Base-by-base conservation (phyloP, 495 filamentous ascomycete species). In the Penicillium atrosanguineum region DNA sequence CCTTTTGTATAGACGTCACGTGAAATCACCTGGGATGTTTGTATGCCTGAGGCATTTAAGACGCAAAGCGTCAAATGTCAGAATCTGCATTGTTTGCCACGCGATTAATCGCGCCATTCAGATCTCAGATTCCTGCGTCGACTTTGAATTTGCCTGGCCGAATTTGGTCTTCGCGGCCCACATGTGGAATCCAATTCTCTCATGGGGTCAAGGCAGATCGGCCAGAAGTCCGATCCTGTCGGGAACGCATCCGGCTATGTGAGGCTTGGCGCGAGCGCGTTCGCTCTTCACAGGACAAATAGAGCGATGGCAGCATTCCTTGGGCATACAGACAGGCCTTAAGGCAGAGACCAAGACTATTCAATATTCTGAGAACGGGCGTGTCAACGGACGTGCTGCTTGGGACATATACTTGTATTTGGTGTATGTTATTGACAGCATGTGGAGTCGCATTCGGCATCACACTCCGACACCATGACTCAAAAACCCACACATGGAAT, bases 141-240 rank as follows among this genome's bases (percentile, higher is more conserved):
- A 9, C 28, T 31, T 7, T 15, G 31, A 14, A 34, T 8, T 34
- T 34, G 31, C 31, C 31, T 34, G 31, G 11, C 31, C 31, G 12
- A 4, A 34, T 34, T 12, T 1, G 31, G 31, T 34, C 7, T 34
- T 14, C 31, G 12, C 31, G 31, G 11, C 31, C 31, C 31, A 34
- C 25, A 36, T 38, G 28, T 44, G 9, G 43, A 43, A 47, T 28
- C 23, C 29, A 42, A 41, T 43, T 40, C 1, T 39, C 50, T 18
- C 21, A 48, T 28, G 48, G n/a, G 47, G 37, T 44, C 43, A 45
- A 42, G 7, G 25, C 18, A 48, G 21, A 29, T 62, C 60, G 60
- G 60, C 48, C 23, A 56, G 42, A 56, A 50, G 42, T 52, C 60
- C 60, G 60, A 56, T 28, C 29, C 26, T 14, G 16, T 51, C 52